phyloP scores from a whole-genome alignment of 805 yeast genomes.

The Candida xiaguanensis region DNA sequence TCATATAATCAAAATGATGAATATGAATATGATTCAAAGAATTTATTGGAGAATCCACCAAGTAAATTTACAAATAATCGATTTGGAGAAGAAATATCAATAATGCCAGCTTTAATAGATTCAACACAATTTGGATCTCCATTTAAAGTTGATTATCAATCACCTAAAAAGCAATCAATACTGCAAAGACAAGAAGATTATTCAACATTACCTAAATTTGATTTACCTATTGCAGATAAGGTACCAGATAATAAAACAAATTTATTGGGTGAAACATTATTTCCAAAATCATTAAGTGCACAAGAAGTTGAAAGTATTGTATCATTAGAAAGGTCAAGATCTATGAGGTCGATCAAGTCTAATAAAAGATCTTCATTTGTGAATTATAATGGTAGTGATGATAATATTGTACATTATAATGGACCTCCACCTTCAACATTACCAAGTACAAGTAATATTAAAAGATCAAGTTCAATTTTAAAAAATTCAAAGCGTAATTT shows the following conservation, averaged over 20 bases:
- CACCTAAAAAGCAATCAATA: slow-evolving; percentile 2
- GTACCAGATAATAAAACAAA: slow-evolving; percentile 1
- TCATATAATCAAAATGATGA: slow-evolving; percentile 2
- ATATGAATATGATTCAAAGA: slow-evolving; percentile 17
- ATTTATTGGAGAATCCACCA: slow-evolving; percentile 23
- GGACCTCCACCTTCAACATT: slow-evolving; percentile 17
- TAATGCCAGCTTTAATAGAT: slow-evolving; percentile 11
- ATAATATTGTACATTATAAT: slow-evolving; percentile 29
- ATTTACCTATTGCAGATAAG: slow-evolving; percentile 1
- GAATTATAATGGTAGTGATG: slow-evolving; percentile 40
- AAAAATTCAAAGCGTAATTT: slow-evolving; percentile 24
- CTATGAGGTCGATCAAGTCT: slow-evolving; percentile 50
- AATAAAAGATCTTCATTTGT: slow-evolving; percentile 35
- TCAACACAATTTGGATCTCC: slow-evolving; percentile 30
- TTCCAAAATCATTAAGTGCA: slow-evolving; percentile 64
- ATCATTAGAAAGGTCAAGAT: slow-evolving; percentile 61
- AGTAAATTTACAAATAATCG: slow-evolving; percentile 14
- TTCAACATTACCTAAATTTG: slow-evolving; percentile 2
- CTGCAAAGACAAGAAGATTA: too few species aligned
- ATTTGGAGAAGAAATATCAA: slow-evolving; percentile 27
- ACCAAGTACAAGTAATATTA: slow-evolving; percentile 18
- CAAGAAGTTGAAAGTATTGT: slow-evolving; percentile 75
- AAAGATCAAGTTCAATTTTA: slow-evolving; percentile 36
- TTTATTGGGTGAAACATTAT: slow-evolving; percentile 50
- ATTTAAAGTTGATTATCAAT: slow-evolving; percentile 17